These are phyloP conservation scores for Paraconiothyrium sp. DNA, from an alignment of 2,329 filamentous ascomycete genomes.

Conservation along the genomic window DNA sequence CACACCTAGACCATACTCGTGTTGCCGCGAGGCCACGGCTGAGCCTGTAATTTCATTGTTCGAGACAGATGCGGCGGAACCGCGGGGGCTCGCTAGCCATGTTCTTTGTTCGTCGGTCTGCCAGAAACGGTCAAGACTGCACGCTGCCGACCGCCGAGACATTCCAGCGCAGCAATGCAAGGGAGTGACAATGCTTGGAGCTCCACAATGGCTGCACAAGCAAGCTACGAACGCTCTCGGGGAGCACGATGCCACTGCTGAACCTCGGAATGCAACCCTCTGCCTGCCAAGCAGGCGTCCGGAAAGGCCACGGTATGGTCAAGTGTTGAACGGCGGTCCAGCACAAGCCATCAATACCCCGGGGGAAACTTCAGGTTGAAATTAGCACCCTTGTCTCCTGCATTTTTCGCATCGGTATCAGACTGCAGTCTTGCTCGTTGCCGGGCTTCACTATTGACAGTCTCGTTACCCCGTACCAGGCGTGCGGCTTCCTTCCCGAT, in stretches of 20 bases:
- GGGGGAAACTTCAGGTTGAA: slow-evolving; percentile 46
- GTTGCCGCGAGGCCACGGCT: slow-evolving; percentile 33
- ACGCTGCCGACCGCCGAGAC: slow-evolving; percentile 41
- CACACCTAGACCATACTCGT: slow-evolving; percentile 26
- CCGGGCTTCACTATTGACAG: slow-evolving; percentile 38
- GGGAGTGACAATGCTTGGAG: slow-evolving; percentile 42
- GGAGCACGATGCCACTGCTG: slow-evolving; percentile 27
- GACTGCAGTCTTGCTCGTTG: slow-evolving; percentile 27
- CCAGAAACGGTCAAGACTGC: slow-evolving; percentile 46
- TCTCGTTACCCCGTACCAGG: slow-evolving; percentile 43
- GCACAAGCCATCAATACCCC: slow-evolving; percentile 36
- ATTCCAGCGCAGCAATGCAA: slow-evolving; percentile 48
- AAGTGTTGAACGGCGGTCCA: slow-evolving; percentile 23
- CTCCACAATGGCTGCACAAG: slow-evolving; percentile 30
- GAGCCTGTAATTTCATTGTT: slow-evolving; percentile 48
- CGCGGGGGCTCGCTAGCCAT: slow-evolving; percentile 35
- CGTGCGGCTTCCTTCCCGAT: slow-evolving; percentile 48
- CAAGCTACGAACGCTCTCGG: slow-evolving; percentile 26
- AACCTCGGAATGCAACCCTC: slow-evolving; percentile 30
- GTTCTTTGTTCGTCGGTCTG: slow-evolving; percentile 48
- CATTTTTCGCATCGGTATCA: slow-evolving; percentile 26
- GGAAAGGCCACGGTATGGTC: slow-evolving; percentile 16
- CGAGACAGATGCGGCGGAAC: slow-evolving; percentile 43
- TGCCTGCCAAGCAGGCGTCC: slow-evolving; percentile 13
- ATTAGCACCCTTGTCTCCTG: slow-evolving; percentile 24